Percentiles rank a stretch among this genome's conserved stretches.
Evolutionary conservation across 805 yeast genomes (phyloP).

Genomic region (Candida glaebosa): DNA sequence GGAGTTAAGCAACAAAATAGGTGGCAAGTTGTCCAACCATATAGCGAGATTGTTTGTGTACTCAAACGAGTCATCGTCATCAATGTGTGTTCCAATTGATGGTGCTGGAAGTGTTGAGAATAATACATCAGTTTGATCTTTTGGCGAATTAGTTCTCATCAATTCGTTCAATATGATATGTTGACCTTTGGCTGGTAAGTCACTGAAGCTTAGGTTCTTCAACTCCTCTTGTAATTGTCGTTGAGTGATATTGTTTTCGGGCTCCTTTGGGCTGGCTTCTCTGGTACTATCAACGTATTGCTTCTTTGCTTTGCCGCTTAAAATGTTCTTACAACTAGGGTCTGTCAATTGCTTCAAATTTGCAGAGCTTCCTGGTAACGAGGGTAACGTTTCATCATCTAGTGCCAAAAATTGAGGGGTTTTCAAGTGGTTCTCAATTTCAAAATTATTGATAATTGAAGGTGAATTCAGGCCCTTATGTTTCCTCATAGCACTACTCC

Average conservation of each 20-base stretch:
- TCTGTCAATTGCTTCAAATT: neutral
- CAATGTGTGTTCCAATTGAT: constrained; percentile 71
- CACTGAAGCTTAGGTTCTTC: constrained; percentile 59
- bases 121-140: constrained; percentile 58
- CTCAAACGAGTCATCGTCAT: constrained; percentile 63
- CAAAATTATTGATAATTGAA: constrained; percentile 34
- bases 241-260: constrained; percentile 21
- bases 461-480: constrained; percentile 20
- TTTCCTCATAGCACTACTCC: neutral
- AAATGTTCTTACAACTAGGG: neutral
- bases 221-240: constrained; percentile 38
- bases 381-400: constrained; percentile 15
- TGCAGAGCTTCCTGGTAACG: constrained; percentile 3
- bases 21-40: constrained; percentile 83
- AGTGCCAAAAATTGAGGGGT: constrained; percentile 32
- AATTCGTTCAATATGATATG: constrained; percentile 84
- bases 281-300: neutral
- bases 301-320: neutral
- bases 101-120: constrained; percentile 93
- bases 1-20: constrained; percentile 77
- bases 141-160: constrained; percentile 62
- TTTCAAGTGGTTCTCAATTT: constrained; percentile 30
- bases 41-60: constrained; percentile 73
- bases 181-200: constrained; percentile 88
- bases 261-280: constrained; percentile 2